Percentiles rank a stretch among this genome's conserved stretches.
Evolutionary conservation across 306 rosid species (phyloP).

Genomic region (Herpetospermum pedunculosum): DNA sequence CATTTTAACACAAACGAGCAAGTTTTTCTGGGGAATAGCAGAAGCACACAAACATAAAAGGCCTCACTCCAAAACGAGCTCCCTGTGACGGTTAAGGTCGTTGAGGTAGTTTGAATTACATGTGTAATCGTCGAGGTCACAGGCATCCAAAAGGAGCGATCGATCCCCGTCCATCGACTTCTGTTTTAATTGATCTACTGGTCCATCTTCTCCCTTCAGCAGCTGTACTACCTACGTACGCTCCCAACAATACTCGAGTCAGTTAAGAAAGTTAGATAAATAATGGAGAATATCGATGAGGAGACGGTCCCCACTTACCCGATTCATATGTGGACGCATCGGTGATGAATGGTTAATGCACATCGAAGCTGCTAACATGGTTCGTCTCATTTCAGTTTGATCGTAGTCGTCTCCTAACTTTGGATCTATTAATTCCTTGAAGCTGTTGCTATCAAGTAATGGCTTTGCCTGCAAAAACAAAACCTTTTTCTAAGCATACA

Average conservation of each 20-base stretch:
- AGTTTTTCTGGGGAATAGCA: background rate
- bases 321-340: conserved; percentile 61
- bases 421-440: conserved; percentile 62
- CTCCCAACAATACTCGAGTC: background rate
- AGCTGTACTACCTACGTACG: conserved; percentile 45
- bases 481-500: background rate
- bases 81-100: conserved; percentile 76
- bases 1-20: background rate
- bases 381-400: conserved; percentile 43
- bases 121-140: conserved; percentile 83
- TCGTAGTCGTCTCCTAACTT: conserved; percentile 44
- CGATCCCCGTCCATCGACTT: conserved; percentile 14
- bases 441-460: conserved; percentile 37
- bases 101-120: conserved; percentile 56
- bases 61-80: conserved; percentile 62
- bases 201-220: conserved; percentile 47
- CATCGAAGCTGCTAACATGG: conserved; percentile 61
- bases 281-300: background rate
- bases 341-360: conserved; percentile 65
- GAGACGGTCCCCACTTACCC: conserved; percentile 21
- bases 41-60: background rate
- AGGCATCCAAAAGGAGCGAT: conserved; percentile 45
- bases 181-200: conserved; percentile 22
- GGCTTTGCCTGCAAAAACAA: conserved; percentile 60
- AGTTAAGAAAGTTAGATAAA: background rate